Conservation (phyloP, 2,329 filamentous ascomycete genomes). For the Septoria linicola region DNA sequence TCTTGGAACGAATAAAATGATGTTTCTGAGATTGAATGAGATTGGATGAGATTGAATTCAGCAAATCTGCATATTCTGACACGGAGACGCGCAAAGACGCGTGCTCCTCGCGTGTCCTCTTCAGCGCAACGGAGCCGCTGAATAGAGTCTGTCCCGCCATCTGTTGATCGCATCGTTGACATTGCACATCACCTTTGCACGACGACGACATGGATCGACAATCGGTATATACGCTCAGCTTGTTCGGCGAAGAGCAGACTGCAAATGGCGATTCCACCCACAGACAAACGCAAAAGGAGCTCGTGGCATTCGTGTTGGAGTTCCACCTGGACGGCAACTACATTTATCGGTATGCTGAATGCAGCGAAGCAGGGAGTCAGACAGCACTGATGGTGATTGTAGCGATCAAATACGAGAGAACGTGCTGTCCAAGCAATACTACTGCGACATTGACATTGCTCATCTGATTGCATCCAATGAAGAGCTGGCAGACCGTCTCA, state of each 20-base stretch:
- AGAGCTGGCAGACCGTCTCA: slow-evolving; percentile 84
- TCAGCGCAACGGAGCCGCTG: too few species aligned
- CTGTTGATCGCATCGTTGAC: too few species aligned
- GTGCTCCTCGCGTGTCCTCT: slow-evolving; percentile 8
- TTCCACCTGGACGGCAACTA: slow-evolving; percentile 94
- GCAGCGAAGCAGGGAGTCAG: not conserved
- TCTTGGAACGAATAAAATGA: too few species aligned
- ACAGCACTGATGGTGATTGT: slow-evolving; percentile 35
- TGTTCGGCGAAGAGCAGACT: slow-evolving; percentile 57
- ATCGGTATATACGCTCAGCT: slow-evolving; percentile 80
- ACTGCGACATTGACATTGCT: slow-evolving; percentile 92
- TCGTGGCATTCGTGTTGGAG: slow-evolving; percentile 88
- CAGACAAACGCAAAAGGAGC: slow-evolving; percentile 66
- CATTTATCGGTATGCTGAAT: slow-evolving; percentile 73
- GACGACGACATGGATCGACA: slow-evolving; percentile 71
- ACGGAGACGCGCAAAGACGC: slow-evolving; percentile 9
- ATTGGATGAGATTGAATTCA: too few species aligned
- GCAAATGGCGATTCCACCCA: slow-evolving; percentile 39
- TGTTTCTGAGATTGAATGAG: too few species aligned
- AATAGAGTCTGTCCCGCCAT: too few species aligned
- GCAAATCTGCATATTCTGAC: slow-evolving; percentile 4
- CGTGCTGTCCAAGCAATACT: slow-evolving; percentile 89
- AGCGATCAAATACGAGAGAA: slow-evolving; percentile 97
- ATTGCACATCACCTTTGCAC: not conserved
- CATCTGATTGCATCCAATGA: slow-evolving; percentile 96